Conservation (phyloP, 148 eudicot species). For the Vaccinium vitisidaea region DNA sequence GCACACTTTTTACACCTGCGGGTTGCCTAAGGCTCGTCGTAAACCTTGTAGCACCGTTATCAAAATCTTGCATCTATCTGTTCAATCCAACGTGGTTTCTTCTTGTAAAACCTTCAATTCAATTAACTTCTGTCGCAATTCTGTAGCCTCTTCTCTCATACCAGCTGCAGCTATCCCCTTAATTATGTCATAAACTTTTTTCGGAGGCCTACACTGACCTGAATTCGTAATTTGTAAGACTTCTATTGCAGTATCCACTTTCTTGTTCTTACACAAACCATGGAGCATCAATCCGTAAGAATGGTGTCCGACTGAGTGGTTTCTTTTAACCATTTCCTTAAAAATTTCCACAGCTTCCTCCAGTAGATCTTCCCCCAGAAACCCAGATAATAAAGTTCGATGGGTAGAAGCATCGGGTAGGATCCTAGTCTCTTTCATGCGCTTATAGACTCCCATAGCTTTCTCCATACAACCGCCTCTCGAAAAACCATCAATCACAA, state of each 20-base stretch:
- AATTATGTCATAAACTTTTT: slow-evolving; percentile 38
- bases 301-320: slow-evolving; percentile 39
- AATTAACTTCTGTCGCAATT: slow-evolving; percentile 43
- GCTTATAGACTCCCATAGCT: slow-evolving; percentile 55
- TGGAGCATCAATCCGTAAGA: slow-evolving; percentile 48
- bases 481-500: slow-evolving; percentile 73
- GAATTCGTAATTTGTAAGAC: slow-evolving; percentile 59
- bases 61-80: slow-evolving; percentile 6
- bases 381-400: slow-evolving; percentile 70
- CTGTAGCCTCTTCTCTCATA: slow-evolving; percentile 56
- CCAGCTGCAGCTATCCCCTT: slow-evolving; percentile 57
- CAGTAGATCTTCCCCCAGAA: slow-evolving; percentile 45
- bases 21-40: background rate
- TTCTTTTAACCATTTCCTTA: slow-evolving; percentile 52
- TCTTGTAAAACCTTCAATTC: slow-evolving; percentile 41
- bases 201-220: slow-evolving; percentile 30
- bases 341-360: slow-evolving; percentile 63
- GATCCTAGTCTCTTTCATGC: slow-evolving; percentile 48
- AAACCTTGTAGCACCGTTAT: background rate
- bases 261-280: slow-evolving; percentile 51
- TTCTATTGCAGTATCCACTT: slow-evolving; percentile 58
- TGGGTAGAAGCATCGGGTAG: slow-evolving; percentile 74
- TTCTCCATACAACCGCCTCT: slow-evolving; percentile 68
- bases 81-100: slow-evolving; percentile 17
- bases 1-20: background rate